phyloP scores from a whole-genome alignment of 352 stramenopile genomes.

The Phytophthora crassamura region DNA sequence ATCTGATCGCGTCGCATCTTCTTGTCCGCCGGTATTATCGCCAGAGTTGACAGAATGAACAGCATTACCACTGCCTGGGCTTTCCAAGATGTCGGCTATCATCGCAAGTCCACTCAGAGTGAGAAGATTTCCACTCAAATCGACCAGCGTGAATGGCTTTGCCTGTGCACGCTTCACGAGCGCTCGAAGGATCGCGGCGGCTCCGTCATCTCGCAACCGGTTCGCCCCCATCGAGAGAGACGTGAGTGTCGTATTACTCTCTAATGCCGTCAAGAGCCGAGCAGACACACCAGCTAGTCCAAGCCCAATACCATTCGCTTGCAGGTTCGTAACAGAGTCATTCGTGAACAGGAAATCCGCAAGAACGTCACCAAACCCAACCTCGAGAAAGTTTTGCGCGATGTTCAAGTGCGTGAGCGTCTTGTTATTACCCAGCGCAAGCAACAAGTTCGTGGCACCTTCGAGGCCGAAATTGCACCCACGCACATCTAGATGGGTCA shows the following conservation, averaged over 20 bases:
- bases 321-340: conserved; percentile 49
- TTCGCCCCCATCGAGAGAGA: conserved; percentile 74
- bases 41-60: neutral
- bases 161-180: conserved; percentile 50
- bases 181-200: conserved; percentile 51
- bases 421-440: conserved; percentile 58
- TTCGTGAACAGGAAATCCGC: conserved; percentile 72
- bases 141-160: conserved; percentile 54
- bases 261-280: conserved; percentile 52
- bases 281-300: conserved; percentile 56
- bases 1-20: neutral
- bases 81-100: conserved; percentile 50
- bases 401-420: conserved; percentile 68
- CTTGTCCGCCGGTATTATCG: conserved; percentile 2
- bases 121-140: conserved; percentile 82
- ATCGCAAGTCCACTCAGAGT: conserved; percentile 53
- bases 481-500: conserved; percentile 72
- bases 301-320: conserved; percentile 73
- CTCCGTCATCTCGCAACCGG: conserved; percentile 67
- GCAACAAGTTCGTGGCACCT: conserved; percentile 60
- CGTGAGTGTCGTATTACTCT: conserved; percentile 52
- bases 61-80: neutral
- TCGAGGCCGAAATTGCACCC: conserved; percentile 78
- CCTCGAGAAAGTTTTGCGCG: conserved; percentile 80
- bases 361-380: conserved; percentile 70